Base-by-base conservation (phyloP, 306 rosid species). In the Lathyrus tuberosus region DNA sequence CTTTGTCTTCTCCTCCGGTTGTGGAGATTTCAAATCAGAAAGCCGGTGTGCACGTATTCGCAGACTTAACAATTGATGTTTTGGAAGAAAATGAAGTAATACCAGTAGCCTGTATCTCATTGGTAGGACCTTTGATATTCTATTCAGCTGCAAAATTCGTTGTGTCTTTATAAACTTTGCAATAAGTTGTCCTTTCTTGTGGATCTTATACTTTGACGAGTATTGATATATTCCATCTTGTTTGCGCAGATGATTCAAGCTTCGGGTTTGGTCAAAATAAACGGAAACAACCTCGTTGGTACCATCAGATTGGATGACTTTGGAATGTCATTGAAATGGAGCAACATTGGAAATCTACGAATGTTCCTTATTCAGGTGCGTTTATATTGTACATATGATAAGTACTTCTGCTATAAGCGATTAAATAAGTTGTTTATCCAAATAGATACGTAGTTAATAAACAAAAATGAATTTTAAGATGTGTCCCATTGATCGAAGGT, bases 61-160 rank as follows among this genome's bases (percentile, higher is more conserved):
- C 82, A 12, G 96, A 94, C 89, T 60, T 90, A 80, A 77, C 81
- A 49, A 81, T 90, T 53, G 86, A 90, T 76, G 92, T 94, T 42
- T 30, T 85, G 78, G 92, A 82, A 66, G 86, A 58, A 22, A 74
- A 82, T 16, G 67, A 79, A 75, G 81, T 71, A 73, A 83, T 83
- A 77, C 97, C 96, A 10, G 97, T 90, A 53, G 96, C 92, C 8
- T 90, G 98, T 82, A 85, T 94, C 86, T 80, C 96, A 24, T 74
- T 90, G 96, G 98, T 94, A 81, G 67, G 87, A 57, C 63, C 42
- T 53, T 79, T 52, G 26, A 38, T 60, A 54, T 35, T 35, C 16
- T 56, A 26, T 26, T 51, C 14, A 51, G 18, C 13, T 9, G 57
- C 3, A 5, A 52, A 52, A 52, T 18, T 51, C 14, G 11, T 10